Evolutionary conservation across 805 yeast genomes (phyloP).

Genomic region (Candida schatavii): DNA sequence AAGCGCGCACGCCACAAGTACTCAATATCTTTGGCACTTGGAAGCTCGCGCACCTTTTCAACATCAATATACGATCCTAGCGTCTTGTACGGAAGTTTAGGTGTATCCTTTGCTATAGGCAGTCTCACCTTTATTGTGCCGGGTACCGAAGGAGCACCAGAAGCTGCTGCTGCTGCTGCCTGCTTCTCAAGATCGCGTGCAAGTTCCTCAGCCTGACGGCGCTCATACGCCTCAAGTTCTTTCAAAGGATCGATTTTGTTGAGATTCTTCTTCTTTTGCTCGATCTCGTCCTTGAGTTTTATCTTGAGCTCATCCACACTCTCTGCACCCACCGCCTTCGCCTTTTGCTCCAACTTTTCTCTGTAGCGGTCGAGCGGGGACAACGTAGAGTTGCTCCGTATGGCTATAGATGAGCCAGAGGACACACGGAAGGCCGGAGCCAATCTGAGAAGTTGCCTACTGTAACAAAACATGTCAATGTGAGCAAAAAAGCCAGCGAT

Average conservation of each 20-base stretch:
- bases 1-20: conserved; percentile 89
- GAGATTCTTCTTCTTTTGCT: conserved; percentile 51
- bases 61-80: conserved; percentile 68
- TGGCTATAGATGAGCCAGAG: no score
- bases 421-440: no score
- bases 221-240: conserved; percentile 58
- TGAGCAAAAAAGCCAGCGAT: no score
- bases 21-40: conserved; percentile 59
- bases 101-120: conserved; percentile 33
- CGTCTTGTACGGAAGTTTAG: conserved; percentile 61
- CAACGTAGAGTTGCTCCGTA: neutral
- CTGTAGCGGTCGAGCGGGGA: conserved; percentile 17
- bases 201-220: conserved; percentile 30
- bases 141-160: conserved; percentile 14
- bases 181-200: conserved; percentile 16
- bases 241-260: conserved; percentile 65
- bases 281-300: conserved; percentile 60
- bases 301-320: conserved; percentile 59
- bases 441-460: no score
- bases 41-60: conserved; percentile 58
- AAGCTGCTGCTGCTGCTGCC: neutral
- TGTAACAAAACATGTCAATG: no score
- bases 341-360: conserved; percentile 33
- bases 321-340: conserved; percentile 30
- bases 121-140: conserved; percentile 30